A percentile compares a stretch with the other conserved stretches of the same genome.
phyloP scores from a whole-genome alignment of 225 moss, liverwort and hornwort genomes.

The Marchantia polymorpha region DNA sequence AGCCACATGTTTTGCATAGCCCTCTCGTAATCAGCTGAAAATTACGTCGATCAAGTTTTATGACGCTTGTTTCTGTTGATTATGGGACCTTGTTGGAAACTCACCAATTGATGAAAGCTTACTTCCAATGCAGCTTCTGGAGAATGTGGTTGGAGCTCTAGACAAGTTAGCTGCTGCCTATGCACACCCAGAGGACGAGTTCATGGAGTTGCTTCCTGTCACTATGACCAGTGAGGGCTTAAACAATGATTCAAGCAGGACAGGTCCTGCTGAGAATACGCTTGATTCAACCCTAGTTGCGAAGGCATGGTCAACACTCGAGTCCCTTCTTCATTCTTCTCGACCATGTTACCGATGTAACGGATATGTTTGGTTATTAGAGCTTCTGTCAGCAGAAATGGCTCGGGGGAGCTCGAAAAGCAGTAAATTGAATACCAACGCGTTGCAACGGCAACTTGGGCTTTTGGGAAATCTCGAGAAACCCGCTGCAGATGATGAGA shows the following conservation, averaged over 20 bases:
- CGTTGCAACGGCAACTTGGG: conserved; percentile 89
- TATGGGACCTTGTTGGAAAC: background rate
- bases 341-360: conserved; percentile 60
- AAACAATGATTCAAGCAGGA: conserved; percentile 43
- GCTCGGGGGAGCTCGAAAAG: conserved; percentile 83
- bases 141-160: conserved; percentile 67
- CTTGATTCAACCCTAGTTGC: conserved; percentile 53
- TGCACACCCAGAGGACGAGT: conserved; percentile 72
- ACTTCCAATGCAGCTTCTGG: conserved; percentile 64
- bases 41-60: background rate
- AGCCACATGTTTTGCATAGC: too few relatives aligned
- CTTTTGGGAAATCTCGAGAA: conserved; percentile 74
- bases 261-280: conserved; percentile 39
- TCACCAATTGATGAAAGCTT: background rate
- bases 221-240: conserved; percentile 89
- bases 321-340: conserved; percentile 78
- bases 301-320: conserved; percentile 82
- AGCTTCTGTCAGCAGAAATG: conserved; percentile 95
- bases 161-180: conserved; percentile 69
- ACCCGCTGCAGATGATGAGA: conserved; percentile 51
- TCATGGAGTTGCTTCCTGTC: conserved; percentile 71
- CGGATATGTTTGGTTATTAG: conserved; percentile 91
- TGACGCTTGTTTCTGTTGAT: background rate
- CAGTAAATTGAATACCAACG: conserved; percentile 83
- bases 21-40: too few relatives aligned